These are phyloP conservation scores for Gynostemma pentaphyllum DNA, from an alignment of 306 rosid genomes.

Conservation along the genomic window DNA sequence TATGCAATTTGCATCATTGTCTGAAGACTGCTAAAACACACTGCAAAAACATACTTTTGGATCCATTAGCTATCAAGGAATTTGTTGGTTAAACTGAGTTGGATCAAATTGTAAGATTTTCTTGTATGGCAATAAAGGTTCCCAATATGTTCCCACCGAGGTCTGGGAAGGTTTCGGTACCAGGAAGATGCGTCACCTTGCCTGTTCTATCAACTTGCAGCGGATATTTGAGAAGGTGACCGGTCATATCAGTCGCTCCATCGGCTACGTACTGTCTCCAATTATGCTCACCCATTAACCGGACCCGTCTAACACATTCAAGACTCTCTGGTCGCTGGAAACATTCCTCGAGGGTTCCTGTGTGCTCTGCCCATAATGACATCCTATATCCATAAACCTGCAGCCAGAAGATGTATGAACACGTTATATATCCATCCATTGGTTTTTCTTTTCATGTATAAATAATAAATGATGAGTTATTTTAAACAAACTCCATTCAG, in stretches of 20 bases:
- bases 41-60: too few relatives aligned
- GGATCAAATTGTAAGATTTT: slow-evolving; percentile 69
- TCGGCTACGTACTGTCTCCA: slow-evolving; percentile 65
- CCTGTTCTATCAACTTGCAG: slow-evolving; percentile 65
- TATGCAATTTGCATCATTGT: too few relatives aligned
- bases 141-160: slow-evolving; percentile 68
- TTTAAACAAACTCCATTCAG: too few relatives aligned
- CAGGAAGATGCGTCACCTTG: slow-evolving; percentile 39
- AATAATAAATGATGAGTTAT: too few relatives aligned
- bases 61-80: too few relatives aligned
- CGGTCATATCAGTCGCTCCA: slow-evolving; percentile 56
- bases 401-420: neutral
- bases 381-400: slow-evolving; percentile 80
- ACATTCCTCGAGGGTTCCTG: slow-evolving; percentile 49
- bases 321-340: slow-evolving; percentile 57
- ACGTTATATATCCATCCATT: too few relatives aligned
- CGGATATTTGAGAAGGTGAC: slow-evolving; percentile 74
- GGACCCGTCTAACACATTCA: slow-evolving; percentile 49
- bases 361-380: slow-evolving; percentile 85
- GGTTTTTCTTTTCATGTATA: neutral
- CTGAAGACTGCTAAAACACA: too few relatives aligned
- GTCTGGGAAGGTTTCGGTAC: slow-evolving; percentile 60
- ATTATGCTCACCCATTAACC: slow-evolving; percentile 50
- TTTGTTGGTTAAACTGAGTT: neutral
- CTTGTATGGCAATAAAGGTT: slow-evolving; percentile 33